These are phyloP conservation scores for Andrographis paniculata DNA, from an alignment of 305 asterid genomes.

Conservation along the genomic window DNA sequence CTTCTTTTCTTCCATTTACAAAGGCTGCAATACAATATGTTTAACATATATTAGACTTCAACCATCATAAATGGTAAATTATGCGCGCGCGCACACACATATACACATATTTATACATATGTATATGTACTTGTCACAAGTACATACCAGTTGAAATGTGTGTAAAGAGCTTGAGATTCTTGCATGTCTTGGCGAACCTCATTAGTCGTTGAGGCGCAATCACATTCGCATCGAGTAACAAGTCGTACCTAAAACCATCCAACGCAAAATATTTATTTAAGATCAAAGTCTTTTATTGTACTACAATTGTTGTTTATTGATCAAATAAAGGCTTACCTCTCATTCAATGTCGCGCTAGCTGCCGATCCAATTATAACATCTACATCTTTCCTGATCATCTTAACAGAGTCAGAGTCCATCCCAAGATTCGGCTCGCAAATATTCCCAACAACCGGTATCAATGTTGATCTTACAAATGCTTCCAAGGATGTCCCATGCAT, in stretches of 20 bases:
- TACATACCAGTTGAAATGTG: conserved; percentile 33
- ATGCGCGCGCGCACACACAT: too few relatives aligned
- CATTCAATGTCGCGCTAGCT: conserved; percentile 24
- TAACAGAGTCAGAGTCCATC: conserved; percentile 15
- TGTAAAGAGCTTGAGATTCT: conserved; percentile 23
- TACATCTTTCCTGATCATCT: conserved; percentile 13
- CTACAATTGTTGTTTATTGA: too few relatives aligned
- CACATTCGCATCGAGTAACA: conserved; percentile 18
- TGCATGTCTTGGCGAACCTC: conserved; percentile 36
- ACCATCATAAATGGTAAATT: too few relatives aligned
- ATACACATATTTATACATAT: too few relatives aligned
- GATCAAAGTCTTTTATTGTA: too few relatives aligned
- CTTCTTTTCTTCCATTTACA: conserved; percentile 32
- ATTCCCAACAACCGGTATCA: conserved; percentile 23
- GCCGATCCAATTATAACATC: conserved; percentile 21
- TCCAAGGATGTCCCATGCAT: conserved; percentile 16
- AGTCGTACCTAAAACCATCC: conserved; percentile 24
- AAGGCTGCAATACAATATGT: conserved; percentile 24
- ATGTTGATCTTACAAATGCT: conserved; percentile 17
- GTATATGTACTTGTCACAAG: too few relatives aligned
- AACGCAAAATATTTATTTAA: too few relatives aligned
- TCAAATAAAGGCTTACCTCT: too few relatives aligned
- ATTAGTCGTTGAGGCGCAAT: conserved; percentile 27
- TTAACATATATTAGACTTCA: too few relatives aligned
- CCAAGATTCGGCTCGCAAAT: conserved; percentile 22